These are phyloP conservation scores for Oryza longistaminata DNA, from an alignment of 176 grass and related monocot species.

Conservation along the genomic window DNA sequence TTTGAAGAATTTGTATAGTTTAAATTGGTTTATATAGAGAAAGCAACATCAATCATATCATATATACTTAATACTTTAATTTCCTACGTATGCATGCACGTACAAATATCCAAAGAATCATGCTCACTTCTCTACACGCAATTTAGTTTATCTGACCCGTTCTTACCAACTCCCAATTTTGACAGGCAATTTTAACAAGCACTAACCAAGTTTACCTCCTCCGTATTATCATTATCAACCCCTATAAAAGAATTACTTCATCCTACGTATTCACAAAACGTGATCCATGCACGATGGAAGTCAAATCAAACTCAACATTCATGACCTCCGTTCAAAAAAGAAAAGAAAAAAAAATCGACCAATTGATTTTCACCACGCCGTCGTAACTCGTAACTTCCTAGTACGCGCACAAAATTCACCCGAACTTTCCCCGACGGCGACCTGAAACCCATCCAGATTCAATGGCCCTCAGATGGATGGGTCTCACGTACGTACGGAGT, in stretches of 20 bases:
- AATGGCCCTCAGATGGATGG: background rate
- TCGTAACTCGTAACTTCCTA: background rate
- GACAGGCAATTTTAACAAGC: background rate
- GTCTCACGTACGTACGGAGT: background rate
- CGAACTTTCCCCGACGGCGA: background rate
- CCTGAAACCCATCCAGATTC: slow-evolving; percentile 38
- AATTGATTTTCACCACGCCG: background rate
- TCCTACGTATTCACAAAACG: background rate
- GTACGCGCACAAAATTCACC: background rate
- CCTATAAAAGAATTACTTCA: background rate
- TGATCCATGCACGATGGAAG: background rate
- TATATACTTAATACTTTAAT: background rate
- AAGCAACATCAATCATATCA: background rate
- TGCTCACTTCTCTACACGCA: background rate
- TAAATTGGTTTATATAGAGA: background rate
- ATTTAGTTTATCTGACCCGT: background rate
- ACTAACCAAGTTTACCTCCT: background rate
- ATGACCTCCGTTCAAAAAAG: no score
- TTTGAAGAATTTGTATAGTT: background rate
- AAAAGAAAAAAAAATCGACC: no score
- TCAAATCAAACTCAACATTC: background rate
- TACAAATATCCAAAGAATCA: background rate
- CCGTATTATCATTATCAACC: background rate
- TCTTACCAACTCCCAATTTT: background rate
- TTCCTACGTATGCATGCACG: background rate